A percentile compares a stretch with the other conserved stretches of the same genome.
Evolutionary conservation across 2,329 filamentous ascomycete genomes (phyloP).

Genomic region (Talaromyces pinophilus): DNA sequence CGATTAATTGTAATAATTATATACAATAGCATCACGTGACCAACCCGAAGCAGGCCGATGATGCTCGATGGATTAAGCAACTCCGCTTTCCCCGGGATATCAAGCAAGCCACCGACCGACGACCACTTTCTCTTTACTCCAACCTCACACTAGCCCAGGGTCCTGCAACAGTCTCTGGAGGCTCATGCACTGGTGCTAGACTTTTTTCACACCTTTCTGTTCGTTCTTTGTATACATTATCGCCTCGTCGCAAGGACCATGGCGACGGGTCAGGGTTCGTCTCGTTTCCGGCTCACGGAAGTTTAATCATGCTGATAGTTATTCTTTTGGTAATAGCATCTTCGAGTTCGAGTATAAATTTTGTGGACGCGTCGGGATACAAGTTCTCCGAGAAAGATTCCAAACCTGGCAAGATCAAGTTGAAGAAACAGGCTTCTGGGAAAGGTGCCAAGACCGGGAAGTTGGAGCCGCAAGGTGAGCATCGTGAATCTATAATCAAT

Average conservation of each 20-base stretch:
- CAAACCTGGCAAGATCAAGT: slow-evolving; percentile 48
- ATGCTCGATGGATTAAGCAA: not conserved
- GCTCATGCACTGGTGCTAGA: slow-evolving; percentile 15
- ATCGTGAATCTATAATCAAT: not conserved
- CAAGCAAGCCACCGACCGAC: slow-evolving; percentile 6
- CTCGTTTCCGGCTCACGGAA: not conserved
- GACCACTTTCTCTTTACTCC: not conserved
- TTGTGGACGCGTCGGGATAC: slow-evolving; percentile 50
- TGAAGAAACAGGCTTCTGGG: slow-evolving; percentile 41
- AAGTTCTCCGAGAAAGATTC: slow-evolving; percentile 49
- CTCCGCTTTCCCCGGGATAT: slow-evolving; percentile 20
- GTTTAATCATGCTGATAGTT: not conserved
- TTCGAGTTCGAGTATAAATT: slow-evolving; percentile 35
- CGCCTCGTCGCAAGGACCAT: slow-evolving; percentile 9
- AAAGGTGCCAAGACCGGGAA: slow-evolving; percentile 37
- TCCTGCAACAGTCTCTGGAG: slow-evolving; percentile 14
- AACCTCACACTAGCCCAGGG: not conserved
- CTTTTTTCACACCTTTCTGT: not conserved
- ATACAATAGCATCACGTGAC: slow-evolving; percentile 18
- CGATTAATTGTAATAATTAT: not conserved
- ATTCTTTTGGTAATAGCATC: slow-evolving; percentile 17
- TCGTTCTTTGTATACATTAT: not conserved
- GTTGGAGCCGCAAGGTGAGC: slow-evolving; percentile 27
- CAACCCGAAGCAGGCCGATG: not conserved
- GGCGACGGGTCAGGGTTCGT: slow-evolving; percentile 18